Conservation (phyloP, 2,329 filamentous ascomycete species). For the Trichoderma cornu-damae region DNA sequence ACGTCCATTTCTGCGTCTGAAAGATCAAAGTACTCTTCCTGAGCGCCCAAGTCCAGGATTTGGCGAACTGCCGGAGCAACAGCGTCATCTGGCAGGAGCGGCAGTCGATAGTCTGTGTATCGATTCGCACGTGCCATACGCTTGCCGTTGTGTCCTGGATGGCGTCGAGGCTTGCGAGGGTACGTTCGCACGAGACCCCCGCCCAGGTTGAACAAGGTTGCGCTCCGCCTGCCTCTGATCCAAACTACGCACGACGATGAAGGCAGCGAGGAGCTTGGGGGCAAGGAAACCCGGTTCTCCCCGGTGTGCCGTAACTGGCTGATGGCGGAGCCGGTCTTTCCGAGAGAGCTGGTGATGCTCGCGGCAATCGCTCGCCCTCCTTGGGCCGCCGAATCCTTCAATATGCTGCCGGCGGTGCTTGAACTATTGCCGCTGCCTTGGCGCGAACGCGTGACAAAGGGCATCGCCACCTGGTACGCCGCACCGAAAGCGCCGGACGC, state of each 20-base stretch:
- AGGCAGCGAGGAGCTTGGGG: constrained; percentile 49
- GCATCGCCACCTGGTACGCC: constrained; percentile 63
- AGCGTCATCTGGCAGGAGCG: constrained; percentile 54
- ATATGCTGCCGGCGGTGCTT: constrained; percentile 37
- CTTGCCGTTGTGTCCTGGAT: constrained; percentile 49
- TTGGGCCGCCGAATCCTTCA: constrained; percentile 60
- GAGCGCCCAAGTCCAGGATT: constrained; percentile 45
- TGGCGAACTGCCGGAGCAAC: constrained; percentile 53
- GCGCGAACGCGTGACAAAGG: constrained; percentile 51
- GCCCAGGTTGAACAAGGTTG: constrained; percentile 60
- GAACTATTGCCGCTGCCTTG: constrained; percentile 41
- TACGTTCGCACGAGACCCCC: constrained; percentile 64
- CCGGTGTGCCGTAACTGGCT: constrained; percentile 68
- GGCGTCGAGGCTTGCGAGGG: constrained; percentile 51
- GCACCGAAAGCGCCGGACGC: constrained; percentile 67
- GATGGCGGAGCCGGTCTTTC: constrained; percentile 65
- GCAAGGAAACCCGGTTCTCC: constrained; percentile 69
- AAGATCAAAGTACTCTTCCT: constrained; percentile 52
- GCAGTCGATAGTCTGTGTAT: constrained; percentile 63
- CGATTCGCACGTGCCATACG: constrained; percentile 51
- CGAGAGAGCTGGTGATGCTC: constrained; percentile 68
- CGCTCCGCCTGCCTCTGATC: constrained; percentile 57
- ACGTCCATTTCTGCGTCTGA: constrained; percentile 49
- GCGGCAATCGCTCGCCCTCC: constrained; percentile 67
- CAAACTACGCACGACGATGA: constrained; percentile 59